Evolutionary conservation across 1,284 basidiomycete species (phyloP).

Genomic region (Cystodermella granulosa): DNA sequence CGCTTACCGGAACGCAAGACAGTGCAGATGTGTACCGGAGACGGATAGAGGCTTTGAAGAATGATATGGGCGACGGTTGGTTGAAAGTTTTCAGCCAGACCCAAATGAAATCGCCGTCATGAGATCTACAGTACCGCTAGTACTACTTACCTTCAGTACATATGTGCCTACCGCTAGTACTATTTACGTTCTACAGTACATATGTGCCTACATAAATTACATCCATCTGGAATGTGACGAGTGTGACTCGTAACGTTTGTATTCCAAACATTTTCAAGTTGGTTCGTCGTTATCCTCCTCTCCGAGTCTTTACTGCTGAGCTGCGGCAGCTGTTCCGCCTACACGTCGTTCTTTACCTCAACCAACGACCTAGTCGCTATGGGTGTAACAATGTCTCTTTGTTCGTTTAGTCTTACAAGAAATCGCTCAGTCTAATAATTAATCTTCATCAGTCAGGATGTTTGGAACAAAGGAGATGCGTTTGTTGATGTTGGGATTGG

Average conservation of each 20-base stretch:
- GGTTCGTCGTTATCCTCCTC: constrained; percentile 13
- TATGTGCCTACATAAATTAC: constrained; percentile 1
- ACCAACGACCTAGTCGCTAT: constrained; percentile 39
- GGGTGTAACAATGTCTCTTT: constrained; percentile 73
- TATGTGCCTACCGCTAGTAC: constrained; percentile 2
- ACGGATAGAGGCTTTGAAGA: constrained; percentile 73
- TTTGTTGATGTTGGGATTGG: constrained; percentile 84
- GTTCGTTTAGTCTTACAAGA: constrained; percentile 38
- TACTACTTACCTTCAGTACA: neutral
- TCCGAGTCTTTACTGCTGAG: constrained; percentile 22
- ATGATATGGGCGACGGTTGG: constrained; percentile 85
- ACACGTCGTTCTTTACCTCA: constrained; percentile 27
- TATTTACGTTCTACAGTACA: neutral
- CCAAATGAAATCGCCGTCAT: constrained; percentile 28
- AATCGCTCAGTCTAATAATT: constrained; percentile 10
- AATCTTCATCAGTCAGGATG: constrained; percentile 62
- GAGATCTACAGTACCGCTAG: no score
- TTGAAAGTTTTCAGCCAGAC: constrained; percentile 74
- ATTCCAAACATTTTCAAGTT: constrained; percentile 7
- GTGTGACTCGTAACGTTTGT: constrained; percentile 6
- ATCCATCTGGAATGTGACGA: constrained; percentile 1
- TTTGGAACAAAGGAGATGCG: constrained; percentile 99
- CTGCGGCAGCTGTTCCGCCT: constrained; percentile 16
- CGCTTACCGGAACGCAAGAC: constrained; percentile 37
- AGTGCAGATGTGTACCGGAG: constrained; percentile 68